These are phyloP conservation scores for Fusarium pilosicola DNA, from an alignment of 2,329 filamentous ascomycete species.

Conservation along the genomic window DNA sequence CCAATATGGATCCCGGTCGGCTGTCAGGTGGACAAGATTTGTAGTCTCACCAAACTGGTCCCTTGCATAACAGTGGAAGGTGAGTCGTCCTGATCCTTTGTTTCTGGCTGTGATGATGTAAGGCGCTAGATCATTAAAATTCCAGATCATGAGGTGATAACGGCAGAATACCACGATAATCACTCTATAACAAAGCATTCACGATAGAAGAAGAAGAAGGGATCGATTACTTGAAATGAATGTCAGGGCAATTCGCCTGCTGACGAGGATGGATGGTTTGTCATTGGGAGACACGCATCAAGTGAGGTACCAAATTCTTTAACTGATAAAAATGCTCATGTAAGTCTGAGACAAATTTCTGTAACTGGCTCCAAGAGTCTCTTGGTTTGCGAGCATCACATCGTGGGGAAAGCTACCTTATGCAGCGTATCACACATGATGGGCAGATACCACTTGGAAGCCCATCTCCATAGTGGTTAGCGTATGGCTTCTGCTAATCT, in stretches of 20 bases:
- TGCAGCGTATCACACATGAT: conserved; percentile 25
- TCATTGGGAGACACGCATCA: neutral
- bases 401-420: neutral
- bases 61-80: conserved; percentile 35
- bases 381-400: conserved; percentile 6
- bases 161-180: neutral
- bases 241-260: neutral
- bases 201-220: neutral
- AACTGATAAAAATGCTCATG: neutral
- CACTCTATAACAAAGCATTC: neutral
- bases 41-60: conserved; percentile 33
- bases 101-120: conserved; percentile 11
- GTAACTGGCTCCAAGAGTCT: neutral
- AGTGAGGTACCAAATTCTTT: neutral
- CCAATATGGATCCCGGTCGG: conserved; percentile 25
- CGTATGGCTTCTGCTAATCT: neutral
- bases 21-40: conserved; percentile 21
- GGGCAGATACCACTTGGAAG: conserved; percentile 18
- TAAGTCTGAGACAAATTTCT: neutral
- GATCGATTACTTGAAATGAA: neutral
- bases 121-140: neutral
- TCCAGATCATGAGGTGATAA: neutral
- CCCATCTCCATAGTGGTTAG: neutral
- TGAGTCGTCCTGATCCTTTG: conserved; percentile 6
- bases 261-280: neutral